These are phyloP conservation scores for Pyrrhoderma noxium DNA, from an alignment of 1,284 basidiomycete species.

Conservation along the genomic window DNA sequence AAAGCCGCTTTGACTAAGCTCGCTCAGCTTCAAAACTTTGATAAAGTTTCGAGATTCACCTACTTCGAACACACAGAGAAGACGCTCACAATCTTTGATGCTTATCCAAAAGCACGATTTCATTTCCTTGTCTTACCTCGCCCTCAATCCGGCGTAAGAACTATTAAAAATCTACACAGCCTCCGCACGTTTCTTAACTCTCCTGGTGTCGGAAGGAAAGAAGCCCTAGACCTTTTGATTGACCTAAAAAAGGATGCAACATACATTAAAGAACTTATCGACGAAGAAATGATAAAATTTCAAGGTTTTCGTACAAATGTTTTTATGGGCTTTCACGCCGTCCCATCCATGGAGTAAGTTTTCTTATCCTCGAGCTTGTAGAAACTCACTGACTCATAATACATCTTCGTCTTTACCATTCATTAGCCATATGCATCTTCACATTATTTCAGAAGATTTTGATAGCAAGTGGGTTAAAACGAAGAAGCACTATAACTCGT, in stretches of 20 bases:
- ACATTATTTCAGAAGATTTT: conserved; percentile 83
- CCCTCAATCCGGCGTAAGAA: conserved; percentile 18
- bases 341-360: conserved; percentile 69
- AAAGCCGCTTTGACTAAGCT: conserved; percentile 50
- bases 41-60: conserved; percentile 49
- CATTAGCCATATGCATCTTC: conserved; percentile 76
- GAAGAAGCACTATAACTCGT: conserved; percentile 95
- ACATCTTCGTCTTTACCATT: not conserved
- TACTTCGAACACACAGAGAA: conserved; percentile 54
- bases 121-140: conserved; percentile 79
- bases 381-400: not conserved
- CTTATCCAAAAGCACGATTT: conserved; percentile 79
- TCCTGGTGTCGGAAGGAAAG: conserved; percentile 36
- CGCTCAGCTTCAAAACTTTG: conserved; percentile 44
- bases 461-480: conserved; percentile 70
- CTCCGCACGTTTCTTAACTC: conserved; percentile 41
- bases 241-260: conserved; percentile 52
- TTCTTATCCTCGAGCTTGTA: not conserved
- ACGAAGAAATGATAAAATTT: conserved; percentile 73
- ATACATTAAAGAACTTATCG: conserved; percentile 51
- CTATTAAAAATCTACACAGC: not conserved
- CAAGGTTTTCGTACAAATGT: conserved; percentile 80
- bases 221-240: conserved; percentile 48
- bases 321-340: conserved; percentile 82
- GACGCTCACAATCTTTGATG: conserved; percentile 76